Base-by-base conservation (phyloP, 345 rosid genomes). In the Punica granatum region DNA sequence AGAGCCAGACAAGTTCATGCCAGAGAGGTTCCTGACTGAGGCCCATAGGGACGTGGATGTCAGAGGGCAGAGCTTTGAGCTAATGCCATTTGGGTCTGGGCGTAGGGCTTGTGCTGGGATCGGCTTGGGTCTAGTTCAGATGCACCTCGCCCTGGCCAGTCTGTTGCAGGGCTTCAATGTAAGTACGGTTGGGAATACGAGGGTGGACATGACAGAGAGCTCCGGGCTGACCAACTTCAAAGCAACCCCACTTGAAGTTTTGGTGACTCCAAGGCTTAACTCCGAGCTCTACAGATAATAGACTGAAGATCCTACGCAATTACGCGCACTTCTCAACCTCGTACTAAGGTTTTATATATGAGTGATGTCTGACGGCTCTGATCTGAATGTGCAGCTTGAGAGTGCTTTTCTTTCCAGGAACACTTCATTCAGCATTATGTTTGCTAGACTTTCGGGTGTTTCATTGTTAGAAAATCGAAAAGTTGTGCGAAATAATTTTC, bases 31-130 rank as follows among this genome's bases (percentile, higher is more conserved):
- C 54, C 23, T 82, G 4, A 71, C 64, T 1, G 77, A 63, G 11
- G 41, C 41, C 31, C 72, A 75, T 43, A 67, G 25, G 36, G 76
- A 80, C 7, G 60, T 80, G 31, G 79, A 80, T 56, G 75, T 76
- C 2, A 72, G 32, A 42, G 85, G 83, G 8, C 71, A 73, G 42
- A 51, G 76, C 69, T 78, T 74, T 31, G 81, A 70, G 25, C 66
- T 80, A 13, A 61, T 80, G 12, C 84, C 87, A 25, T 83, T 83
- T 65, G 83, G 87, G 37, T 39, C 70, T 10, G 85, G 87, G 6
- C 74, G 87, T 43, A 69, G 83, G 42, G 34, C 56, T 0, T 83
- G 85, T 51, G 85, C 85, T 0, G 83, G 83, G 9, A 65, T 74
- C 15, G 12, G 42, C 44, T 46, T 69, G 7, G 83, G 48, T 0